Conservation (phyloP, 257 asterid genomes). For the Asclepias syriaca region DNA sequence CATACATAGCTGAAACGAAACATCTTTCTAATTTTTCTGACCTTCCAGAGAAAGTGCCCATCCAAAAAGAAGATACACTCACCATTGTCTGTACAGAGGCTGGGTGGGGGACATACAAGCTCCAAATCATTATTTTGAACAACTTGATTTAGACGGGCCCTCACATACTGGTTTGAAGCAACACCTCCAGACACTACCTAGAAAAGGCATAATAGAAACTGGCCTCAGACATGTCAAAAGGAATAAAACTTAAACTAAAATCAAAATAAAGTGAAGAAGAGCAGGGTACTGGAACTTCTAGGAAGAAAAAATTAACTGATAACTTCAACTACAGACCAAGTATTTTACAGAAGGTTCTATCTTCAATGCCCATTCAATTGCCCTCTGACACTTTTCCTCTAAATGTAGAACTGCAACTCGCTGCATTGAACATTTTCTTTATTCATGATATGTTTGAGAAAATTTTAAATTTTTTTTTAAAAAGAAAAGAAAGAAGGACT, state of each 20-base stretch:
- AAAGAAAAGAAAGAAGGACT: neutral
- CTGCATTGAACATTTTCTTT: conserved; percentile 34
- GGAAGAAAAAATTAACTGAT: neutral
- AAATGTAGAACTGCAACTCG: conserved; percentile 84
- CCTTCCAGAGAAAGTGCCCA: neutral
- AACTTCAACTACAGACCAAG: conserved; percentile 47
- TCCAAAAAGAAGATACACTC: conserved; percentile 10
- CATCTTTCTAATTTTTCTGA: neutral
- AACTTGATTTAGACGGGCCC: conserved; percentile 58
- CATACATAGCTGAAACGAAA: neutral
- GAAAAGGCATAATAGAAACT: conserved; percentile 14
- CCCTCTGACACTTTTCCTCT: conserved; percentile 86
- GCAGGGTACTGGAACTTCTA: neutral
- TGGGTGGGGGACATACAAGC: conserved; percentile 96
- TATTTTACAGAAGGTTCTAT: conserved; percentile 74
- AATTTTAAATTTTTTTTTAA: no score
- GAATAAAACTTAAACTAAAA: conserved; percentile 5
- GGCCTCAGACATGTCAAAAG: conserved; percentile 5
- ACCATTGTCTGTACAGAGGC: conserved; percentile 96
- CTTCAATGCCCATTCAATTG: conserved; percentile 83
- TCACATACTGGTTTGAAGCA: conserved; percentile 79
- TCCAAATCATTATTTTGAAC: conserved; percentile 57
- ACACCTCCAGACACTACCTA: conserved; percentile 99
- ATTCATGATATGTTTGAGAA: neutral
- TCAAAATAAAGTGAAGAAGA: neutral